Percentiles rank a stretch among this genome's conserved stretches.
phyloP scores from a whole-genome alignment of 2,329 filamentous ascomycete genomes.

The Talaromyces amestolkiae region DNA sequence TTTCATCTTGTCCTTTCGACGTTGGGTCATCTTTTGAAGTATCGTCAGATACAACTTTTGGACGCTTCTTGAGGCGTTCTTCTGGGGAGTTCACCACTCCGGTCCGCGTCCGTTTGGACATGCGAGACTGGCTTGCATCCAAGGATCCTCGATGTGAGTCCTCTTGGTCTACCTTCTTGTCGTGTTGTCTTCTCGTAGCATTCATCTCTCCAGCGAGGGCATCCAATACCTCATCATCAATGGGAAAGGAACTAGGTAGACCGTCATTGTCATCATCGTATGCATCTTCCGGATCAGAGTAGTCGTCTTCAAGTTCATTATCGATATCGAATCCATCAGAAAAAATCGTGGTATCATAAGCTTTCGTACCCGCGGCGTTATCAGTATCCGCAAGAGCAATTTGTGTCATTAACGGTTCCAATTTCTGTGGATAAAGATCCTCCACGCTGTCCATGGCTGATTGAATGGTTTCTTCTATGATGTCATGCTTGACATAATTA shows the following conservation, averaged over 20 bases:
- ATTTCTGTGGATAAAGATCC: constrained; percentile 73
- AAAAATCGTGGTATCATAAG: constrained; percentile 63
- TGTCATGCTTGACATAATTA: constrained; percentile 58
- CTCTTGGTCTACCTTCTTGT: background rate
- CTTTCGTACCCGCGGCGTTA: constrained; percentile 46
- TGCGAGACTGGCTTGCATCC: background rate
- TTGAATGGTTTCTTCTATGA: constrained; percentile 61
- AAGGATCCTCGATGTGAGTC: background rate
- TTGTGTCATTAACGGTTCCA: constrained; percentile 38
- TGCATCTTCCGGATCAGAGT: constrained; percentile 26
- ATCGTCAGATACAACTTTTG: background rate
- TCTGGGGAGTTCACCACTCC: background rate
- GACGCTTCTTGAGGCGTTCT: constrained; percentile 3
- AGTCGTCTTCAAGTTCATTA: constrained; percentile 44
- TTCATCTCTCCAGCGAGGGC: background rate
- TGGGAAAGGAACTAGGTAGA: constrained; percentile 20
- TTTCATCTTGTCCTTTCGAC: background rate
- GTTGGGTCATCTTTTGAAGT: background rate
- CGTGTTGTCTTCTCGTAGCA: background rate
- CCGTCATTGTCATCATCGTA: constrained; percentile 21
- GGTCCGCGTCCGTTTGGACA: background rate
- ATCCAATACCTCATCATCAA: constrained; percentile 14
- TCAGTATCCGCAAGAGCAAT: constrained; percentile 18
- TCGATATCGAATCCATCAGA: constrained; percentile 45
- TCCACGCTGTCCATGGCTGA: constrained; percentile 81